phyloP scores from a whole-genome alignment of 2,329 filamentous ascomycete species.

The Erysiphe pulchra region DNA sequence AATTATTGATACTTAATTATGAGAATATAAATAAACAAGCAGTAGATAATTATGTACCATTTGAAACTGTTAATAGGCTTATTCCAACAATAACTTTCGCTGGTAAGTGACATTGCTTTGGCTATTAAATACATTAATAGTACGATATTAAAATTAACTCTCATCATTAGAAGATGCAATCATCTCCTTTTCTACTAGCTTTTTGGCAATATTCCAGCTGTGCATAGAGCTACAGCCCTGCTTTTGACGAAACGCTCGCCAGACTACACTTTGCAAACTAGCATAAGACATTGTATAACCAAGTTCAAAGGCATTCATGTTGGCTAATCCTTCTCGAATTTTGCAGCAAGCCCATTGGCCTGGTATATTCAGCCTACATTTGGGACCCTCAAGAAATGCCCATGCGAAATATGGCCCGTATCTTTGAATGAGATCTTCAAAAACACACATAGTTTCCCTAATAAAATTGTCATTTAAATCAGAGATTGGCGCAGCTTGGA shows the following conservation, averaged over 20 bases:
- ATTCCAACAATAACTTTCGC: too few relatives aligned
- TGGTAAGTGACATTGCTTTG: too few relatives aligned
- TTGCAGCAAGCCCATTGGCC: slow-evolving; percentile 5
- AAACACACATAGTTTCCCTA: slow-evolving; percentile 9
- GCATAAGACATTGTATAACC: slow-evolving; percentile 9
- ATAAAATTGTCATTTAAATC: slow-evolving; percentile 3
- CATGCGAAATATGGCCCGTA: slow-evolving; percentile 9
- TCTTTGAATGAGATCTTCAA: slow-evolving; percentile 7
- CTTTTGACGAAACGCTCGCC: slow-evolving; percentile 8
- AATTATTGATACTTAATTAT: too few relatives aligned
- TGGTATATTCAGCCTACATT: slow-evolving; percentile 1
- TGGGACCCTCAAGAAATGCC: slow-evolving; percentile 4
- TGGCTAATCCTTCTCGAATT: slow-evolving; percentile 6
- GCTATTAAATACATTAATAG: too few relatives aligned
- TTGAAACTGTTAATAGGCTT: too few relatives aligned
- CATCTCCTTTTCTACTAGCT: slow-evolving; percentile 7
- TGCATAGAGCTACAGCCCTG: slow-evolving; percentile 3
- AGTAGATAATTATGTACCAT: too few relatives aligned
- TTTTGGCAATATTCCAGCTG: slow-evolving; percentile 6
- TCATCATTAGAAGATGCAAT: neutral
- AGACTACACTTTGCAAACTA: slow-evolving; percentile 10
- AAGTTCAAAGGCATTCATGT: slow-evolving; percentile 9
- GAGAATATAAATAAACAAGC: too few relatives aligned
- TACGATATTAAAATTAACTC: too few relatives aligned
- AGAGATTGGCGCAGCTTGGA: neutral